These are phyloP conservation scores for Penicillium roqueforti DNA, from an alignment of 495 filamentous ascomycete species.

Conservation along the genomic window DNA sequence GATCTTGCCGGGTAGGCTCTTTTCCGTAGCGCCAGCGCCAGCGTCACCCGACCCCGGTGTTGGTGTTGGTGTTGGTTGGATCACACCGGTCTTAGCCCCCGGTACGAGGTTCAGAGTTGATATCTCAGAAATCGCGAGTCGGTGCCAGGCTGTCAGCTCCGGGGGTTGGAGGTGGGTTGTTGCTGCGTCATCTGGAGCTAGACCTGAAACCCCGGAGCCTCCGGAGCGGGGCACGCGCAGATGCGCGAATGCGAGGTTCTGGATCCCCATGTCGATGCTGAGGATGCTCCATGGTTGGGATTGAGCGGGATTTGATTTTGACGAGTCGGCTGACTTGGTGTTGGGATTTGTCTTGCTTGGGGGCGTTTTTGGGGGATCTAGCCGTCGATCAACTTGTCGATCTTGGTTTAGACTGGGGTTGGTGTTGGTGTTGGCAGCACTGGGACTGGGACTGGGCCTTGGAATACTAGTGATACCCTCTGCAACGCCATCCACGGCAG, in stretches of 20 bases:
- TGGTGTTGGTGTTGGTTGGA: background rate
- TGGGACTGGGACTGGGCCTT: background rate
- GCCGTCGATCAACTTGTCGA: background rate
- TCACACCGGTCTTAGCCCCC: background rate
- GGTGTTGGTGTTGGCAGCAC: background rate
- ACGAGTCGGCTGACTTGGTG: background rate
- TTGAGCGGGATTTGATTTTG: background rate
- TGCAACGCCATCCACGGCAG: background rate
- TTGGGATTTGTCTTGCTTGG: background rate
- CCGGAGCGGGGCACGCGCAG: slow-evolving; percentile 20
- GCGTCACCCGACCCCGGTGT: background rate
- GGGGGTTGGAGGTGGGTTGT: background rate
- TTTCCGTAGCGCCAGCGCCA: too few relatives aligned
- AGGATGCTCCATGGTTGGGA: slow-evolving; percentile 49
- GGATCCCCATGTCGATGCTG: slow-evolving; percentile 85
- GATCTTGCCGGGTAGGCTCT: background rate
- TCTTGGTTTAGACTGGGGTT: background rate
- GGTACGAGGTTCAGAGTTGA: slow-evolving; percentile 7
- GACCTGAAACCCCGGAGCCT: too few relatives aligned
- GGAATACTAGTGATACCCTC: background rate
- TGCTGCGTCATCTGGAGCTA: background rate
- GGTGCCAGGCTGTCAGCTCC: slow-evolving; percentile 36
- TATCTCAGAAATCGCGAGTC: slow-evolving; percentile 29
- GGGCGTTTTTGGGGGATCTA: background rate
- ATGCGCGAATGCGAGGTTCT: slow-evolving; percentile 68